A percentile compares a stretch with the other conserved stretches of the same genome.
These are phyloP conservation scores for Physaria fendleri DNA, from an alignment of 345 rosid genomes.

Conservation along the genomic window DNA sequence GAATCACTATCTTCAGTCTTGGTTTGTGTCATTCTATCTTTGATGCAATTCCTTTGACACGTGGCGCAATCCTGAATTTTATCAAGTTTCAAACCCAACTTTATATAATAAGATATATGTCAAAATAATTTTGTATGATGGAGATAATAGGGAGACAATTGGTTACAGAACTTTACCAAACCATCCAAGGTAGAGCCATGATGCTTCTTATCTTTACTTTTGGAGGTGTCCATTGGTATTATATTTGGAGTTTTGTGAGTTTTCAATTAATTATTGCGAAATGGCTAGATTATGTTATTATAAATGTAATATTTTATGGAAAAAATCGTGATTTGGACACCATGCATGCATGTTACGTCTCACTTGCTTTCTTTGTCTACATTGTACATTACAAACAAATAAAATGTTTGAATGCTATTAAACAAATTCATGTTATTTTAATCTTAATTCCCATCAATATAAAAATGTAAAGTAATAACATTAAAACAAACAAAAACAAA, in stretches of 20 bases:
- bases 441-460: background rate
- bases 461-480: background rate
- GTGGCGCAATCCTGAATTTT: too few relatives aligned
- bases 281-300: background rate
- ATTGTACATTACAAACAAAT: slow-evolving; percentile 30
- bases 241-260: slow-evolving; percentile 16
- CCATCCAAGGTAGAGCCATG: too few relatives aligned
- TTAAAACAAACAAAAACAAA: background rate
- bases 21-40: background rate
- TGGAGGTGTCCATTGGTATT: too few relatives aligned
- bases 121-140: too few relatives aligned
- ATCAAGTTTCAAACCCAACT: too few relatives aligned
- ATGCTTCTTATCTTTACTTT: too few relatives aligned
- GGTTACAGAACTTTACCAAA: too few relatives aligned
- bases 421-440: background rate
- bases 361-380: slow-evolving; percentile 27
- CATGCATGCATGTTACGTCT: slow-evolving; percentile 35
- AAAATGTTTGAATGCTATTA: slow-evolving; percentile 14
- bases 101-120: too few relatives aligned
- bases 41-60: too few relatives aligned
- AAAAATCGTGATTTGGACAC: slow-evolving; percentile 19
- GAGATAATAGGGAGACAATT: too few relatives aligned
- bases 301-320: background rate
- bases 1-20: too few relatives aligned
- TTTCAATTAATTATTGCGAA: background rate